Percentiles rank a stretch among this genome's conserved stretches.
phyloP scores from a whole-genome alignment of 1,139 yeast species.

The Arxiozyma heterogenica region DNA sequence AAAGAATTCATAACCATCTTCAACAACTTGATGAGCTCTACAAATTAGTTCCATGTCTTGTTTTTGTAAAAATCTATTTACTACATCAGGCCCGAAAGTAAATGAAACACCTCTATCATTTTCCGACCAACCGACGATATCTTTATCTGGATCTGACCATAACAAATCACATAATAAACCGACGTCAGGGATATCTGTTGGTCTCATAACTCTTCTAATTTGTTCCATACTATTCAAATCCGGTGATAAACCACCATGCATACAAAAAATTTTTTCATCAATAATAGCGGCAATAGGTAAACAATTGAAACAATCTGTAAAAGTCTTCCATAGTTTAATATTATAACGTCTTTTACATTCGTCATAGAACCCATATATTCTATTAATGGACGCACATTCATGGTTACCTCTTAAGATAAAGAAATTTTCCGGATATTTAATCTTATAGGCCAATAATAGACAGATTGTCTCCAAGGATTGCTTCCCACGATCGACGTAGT shows the following conservation, averaged over 20 bases:
- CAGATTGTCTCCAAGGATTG: constrained; percentile 94
- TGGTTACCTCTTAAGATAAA: constrained; percentile 93
- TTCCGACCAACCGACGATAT: constrained; percentile 96
- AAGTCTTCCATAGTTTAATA: constrained; percentile 95
- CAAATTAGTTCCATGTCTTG: constrained; percentile 97
- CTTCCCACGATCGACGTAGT: constrained; percentile 96
- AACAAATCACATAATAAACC: constrained; percentile 90
- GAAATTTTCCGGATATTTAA: constrained; percentile 94
- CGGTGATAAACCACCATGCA: constrained; percentile 98
- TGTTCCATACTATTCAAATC: constrained; percentile 97
- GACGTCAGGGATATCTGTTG: constrained; percentile 96
- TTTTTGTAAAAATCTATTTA: constrained; percentile 83
- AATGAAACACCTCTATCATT: constrained; percentile 97
- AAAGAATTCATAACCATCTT: constrained; percentile 96
- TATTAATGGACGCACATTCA: constrained; percentile 94
- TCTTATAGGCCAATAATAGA: constrained; percentile 84
- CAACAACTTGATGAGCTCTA: constrained; percentile 97
- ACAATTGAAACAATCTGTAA: constrained; percentile 96
- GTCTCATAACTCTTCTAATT: constrained; percentile 96
- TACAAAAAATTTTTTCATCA: constrained; percentile 93
- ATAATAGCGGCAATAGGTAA: constrained; percentile 96
- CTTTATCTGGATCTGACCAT: constrained; percentile 98
- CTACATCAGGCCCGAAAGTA: constrained; percentile 96
- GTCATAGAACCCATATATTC: constrained; percentile 95
- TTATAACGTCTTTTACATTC: constrained; percentile 96